Base-by-base conservation (phyloP, 1,284 basidiomycete genomes). In the Sporisorium scitamineum region DNA sequence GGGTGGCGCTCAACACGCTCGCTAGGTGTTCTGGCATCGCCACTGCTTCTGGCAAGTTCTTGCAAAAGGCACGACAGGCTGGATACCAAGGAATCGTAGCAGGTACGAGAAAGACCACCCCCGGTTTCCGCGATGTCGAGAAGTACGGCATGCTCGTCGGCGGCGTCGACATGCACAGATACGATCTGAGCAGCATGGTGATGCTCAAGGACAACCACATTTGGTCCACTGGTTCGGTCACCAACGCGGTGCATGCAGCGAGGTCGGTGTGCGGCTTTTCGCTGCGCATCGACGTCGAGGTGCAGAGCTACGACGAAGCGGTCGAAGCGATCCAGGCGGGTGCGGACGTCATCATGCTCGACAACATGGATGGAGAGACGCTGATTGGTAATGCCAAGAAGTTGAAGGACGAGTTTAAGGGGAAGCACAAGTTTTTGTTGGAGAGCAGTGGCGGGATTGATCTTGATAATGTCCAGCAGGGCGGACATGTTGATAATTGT, bases 191-290 rank as follows among this genome's bases (percentile, higher is more conserved):
- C 41, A 94, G 93, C 85, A 99, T 99, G 96, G 96, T 99, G 84
- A 99, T 99, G 96, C 90, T 99, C 82, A 99, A 99, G 87, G 96
- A 99, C 85, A 99, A 99, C 86, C 97, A 99, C 85, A 94, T 99
- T 84, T 98, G 95, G 95, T 95, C 94, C 8, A 93, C 92, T 29
- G 94, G 95, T 26, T 96, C 94, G 5, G 97, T 99, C 79, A 94
- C 93, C 0, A 88, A 90, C 50, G 96, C 96, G 1, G 91, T 99
- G 70, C 86, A 91, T 73, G 90, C 92, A 66, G 95, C 95, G 13
- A 91, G 94, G 32, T 87, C 90, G 71, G 95, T 95, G 27, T 94
- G 94, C 20, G 96, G 97, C 24, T 99, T 99, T 87, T 93, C 92
- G 66, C 88, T 96, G 52, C 90, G 94, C 32, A 91, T 99, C 57